A percentile compares a stretch with the other conserved stretches of the same genome.
These are phyloP conservation scores for Mortierella sp. DNA, from an alignment of 371 early-diverging fungal species.

Conservation along the genomic window DNA sequence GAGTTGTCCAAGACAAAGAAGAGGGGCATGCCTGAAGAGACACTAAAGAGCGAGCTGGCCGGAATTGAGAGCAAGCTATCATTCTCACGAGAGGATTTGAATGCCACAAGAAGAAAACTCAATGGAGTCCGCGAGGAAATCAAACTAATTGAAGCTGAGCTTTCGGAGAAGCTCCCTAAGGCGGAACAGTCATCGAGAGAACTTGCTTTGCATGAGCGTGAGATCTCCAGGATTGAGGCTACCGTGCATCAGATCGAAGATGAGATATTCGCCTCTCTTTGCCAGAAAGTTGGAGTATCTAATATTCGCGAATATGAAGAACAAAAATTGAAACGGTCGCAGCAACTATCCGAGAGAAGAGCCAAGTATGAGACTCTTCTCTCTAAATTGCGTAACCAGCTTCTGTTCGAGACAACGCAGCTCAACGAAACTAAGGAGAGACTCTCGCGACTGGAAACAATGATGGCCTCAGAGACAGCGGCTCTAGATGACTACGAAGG, in stretches of 20 bases:
- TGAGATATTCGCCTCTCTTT: conserved; percentile 84
- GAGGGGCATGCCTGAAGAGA: conserved; percentile 75
- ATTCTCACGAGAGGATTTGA: conserved; percentile 72
- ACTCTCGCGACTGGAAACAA: conserved; percentile 61
- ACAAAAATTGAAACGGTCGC: conserved; percentile 73
- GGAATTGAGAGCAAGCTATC: conserved; percentile 71
- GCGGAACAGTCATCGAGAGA: conserved; percentile 43
- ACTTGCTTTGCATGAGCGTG: conserved; percentile 33
- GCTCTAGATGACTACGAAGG: conserved; percentile 55
- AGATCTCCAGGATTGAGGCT: conserved; percentile 59
- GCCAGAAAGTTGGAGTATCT: conserved; percentile 72
- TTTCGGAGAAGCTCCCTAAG: conserved; percentile 58
- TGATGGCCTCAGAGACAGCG: conserved; percentile 55
- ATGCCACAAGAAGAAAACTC: conserved; percentile 61
- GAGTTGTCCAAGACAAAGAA: conserved; percentile 80
- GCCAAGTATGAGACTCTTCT: conserved; percentile 81
- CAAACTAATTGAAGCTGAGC: conserved; percentile 53
- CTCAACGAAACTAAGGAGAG: conserved; percentile 74
- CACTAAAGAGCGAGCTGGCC: conserved; percentile 68
- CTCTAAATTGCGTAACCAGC: conserved; percentile 80
- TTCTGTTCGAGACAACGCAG: conserved; percentile 84
- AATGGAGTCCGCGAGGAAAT: conserved; percentile 62
- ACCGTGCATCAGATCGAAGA: conserved; percentile 77
- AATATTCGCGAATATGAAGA: conserved; percentile 92
- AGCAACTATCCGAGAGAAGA: conserved; percentile 79